Conservation (phyloP, 2,329 filamentous ascomycete genomes). For the Xylariomycetidae sp. region DNA sequence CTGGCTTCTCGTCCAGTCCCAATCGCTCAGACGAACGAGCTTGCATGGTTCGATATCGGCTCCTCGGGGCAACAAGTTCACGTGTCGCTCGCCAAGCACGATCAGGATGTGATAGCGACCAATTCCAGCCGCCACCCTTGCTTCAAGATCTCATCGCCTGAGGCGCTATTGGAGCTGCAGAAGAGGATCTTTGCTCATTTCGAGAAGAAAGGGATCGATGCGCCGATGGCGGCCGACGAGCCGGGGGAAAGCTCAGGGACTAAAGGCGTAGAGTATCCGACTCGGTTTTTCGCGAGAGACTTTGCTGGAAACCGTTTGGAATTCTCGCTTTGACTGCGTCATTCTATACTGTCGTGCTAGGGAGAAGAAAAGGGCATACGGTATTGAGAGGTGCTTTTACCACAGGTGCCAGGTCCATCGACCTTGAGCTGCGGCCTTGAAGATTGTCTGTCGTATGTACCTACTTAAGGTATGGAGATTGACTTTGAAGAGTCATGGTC, state of each 20-base stretch:
- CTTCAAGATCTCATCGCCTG: constrained; percentile 45
- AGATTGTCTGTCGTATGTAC: no score
- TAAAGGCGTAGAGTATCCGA: constrained; percentile 55
- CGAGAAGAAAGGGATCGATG: constrained; percentile 40
- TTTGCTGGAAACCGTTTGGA: constrained; percentile 51
- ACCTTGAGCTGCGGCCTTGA: no score
- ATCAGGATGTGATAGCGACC: constrained; percentile 21
- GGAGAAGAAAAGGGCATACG: no score
- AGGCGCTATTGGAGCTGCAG: constrained; percentile 44
- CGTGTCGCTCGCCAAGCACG: constrained; percentile 39
- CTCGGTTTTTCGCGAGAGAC: constrained; percentile 57
- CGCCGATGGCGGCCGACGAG: constrained; percentile 49
- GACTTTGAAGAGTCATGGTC: no score
- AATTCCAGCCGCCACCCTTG: constrained; percentile 52
- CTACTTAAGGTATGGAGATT: no score
- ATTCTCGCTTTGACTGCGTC: constrained; percentile 46
- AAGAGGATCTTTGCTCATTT: constrained; percentile 47
- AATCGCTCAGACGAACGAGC: constrained; percentile 40
- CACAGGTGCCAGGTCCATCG: no score
- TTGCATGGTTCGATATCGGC: constrained; percentile 59
- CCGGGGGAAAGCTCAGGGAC: constrained; percentile 42
- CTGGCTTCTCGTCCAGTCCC: constrained; percentile 50
- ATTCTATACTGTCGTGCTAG: no score
- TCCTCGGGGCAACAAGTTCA: constrained; percentile 52
- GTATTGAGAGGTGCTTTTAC: no score